Base-by-base conservation (phyloP, 495 filamentous ascomycete genomes). In the Neurospora intermedia region DNA sequence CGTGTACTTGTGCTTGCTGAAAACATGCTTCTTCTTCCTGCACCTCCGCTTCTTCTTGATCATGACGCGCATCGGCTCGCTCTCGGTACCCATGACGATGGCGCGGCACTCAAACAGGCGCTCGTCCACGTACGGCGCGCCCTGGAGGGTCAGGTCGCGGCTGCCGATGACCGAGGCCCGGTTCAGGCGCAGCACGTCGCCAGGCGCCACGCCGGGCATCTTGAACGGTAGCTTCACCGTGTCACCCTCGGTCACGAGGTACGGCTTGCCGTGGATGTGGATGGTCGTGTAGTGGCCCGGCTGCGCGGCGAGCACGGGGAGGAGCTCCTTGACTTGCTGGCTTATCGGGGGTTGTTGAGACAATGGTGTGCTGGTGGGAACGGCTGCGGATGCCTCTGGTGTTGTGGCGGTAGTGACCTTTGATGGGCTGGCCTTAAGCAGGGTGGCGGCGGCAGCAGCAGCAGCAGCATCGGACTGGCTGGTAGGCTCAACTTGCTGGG, bases 41-140 rank as follows among this genome's bases (percentile, higher is more conserved):
- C 91, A 88, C 84, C 96, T 89, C 82, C 90, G 82, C 89, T 98
- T 98, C 78, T 92, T 98, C 92, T 98, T 98, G 86, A 94, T 88
- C 84, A 92, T 92, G 72, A 93, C 80, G 73, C 93, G 84, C 87
- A 97, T 81, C 62, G 96, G 96, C 87, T 98, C 96, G 42, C 87
- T 83, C 82, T 98, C 97, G 40, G 91, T 89, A 11, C 93, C 94
- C 72, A 94, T 86, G n/a, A 98, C 93, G 46, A 89, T 87, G 3
- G 94, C 93, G 69, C 94, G 87, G 82, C 93, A 97, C 80, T 91
- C 90, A 76, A 93, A 99, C 74, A 95, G 80, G 38, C 87, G 80
- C 83, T 94, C 89, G 81, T 98, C 93, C 69, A 98, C 80, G 80
- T 89, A 92, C 27, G 91, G 92, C 16, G 81, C 79, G 31, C 92